Base-by-base conservation (phyloP, 23 red algal species). In the Gracilaria domingensis region DNA sequence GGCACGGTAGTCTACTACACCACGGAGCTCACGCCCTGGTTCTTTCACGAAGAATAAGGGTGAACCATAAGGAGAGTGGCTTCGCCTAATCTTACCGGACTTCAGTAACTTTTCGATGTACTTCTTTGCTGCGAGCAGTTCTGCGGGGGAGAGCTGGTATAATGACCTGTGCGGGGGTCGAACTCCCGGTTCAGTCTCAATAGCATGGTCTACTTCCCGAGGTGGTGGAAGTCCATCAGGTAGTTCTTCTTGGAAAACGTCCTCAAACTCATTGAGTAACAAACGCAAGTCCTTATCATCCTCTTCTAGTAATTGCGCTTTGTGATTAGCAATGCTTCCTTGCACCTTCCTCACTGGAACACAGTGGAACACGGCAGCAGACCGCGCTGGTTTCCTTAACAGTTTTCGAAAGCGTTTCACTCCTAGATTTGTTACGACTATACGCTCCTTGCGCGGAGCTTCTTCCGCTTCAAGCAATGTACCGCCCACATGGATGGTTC, bases 31-130 rank as follows among this genome's bases (percentile, higher is more conserved):
- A 45, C 42, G 42, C 42, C 42, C 42, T 45, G 42, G 42, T 45
- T 45, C 42, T 45, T 42, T 81, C 23, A 66, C 87, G 79, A 60
- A 90, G 0, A 90, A 81, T 21, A 90, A 34, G 32, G 87, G 26
- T 23, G 28, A 53, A 4, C 70, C 70, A 66, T 81, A 90, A 8
- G 70, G 87, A 4, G 87, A 79, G 4, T 37, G 37, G 26, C 87
- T 90, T 57, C 21, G 73, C 24, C 61, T 26, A 13, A 90, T 90
- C 82, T 86, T 86, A 45, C 80, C 80, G 21, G 1, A n/a, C 51
- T 32, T 17, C 53, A 84, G 58, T 14, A 84, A n/a, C 53, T 66
- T 66, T 17, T 84, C 80, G 13, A 84, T 3, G 80, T 84, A 84
- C 12, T 84, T 30, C 12, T 23, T 17, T 0, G 80, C 80, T 5